phyloP scores from a whole-genome alignment of 2,329 filamentous ascomycete genomes.

The Fonsecaea multimorphosa region DNA sequence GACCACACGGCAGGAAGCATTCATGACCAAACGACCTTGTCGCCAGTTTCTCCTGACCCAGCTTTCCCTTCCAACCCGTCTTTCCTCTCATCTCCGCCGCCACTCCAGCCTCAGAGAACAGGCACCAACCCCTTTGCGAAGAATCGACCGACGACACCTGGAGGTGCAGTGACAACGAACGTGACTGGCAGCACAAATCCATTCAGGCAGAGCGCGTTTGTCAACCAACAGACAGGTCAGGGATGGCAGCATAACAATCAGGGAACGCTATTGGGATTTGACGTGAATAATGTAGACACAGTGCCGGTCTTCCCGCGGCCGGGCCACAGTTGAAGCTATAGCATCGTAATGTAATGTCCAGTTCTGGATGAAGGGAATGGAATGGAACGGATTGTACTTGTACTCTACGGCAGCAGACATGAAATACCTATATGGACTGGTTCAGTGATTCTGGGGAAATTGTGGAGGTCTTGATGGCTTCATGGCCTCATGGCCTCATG shows the following conservation, averaged over 20 bases:
- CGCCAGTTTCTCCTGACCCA: slow-evolving; percentile 42
- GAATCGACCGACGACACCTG: slow-evolving; percentile 52
- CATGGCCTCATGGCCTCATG: not conserved
- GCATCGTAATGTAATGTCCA: slow-evolving; percentile 25
- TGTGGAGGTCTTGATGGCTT: not conserved
- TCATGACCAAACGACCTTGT: slow-evolving; percentile 43
- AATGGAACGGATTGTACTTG: not conserved
- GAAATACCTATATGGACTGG: not conserved
- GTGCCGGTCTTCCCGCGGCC: slow-evolving; percentile 86
- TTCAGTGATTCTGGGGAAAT: not conserved
- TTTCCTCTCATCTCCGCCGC: slow-evolving; percentile 40
- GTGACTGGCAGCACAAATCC: slow-evolving; percentile 91
- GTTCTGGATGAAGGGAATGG: slow-evolving; percentile 7
- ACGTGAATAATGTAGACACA: slow-evolving; percentile 77
- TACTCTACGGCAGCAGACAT: not conserved
- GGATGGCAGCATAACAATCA: slow-evolving; percentile 84
- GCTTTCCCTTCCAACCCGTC: slow-evolving; percentile 40
- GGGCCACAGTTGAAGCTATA: slow-evolving; percentile 50
- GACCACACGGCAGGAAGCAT: slow-evolving; percentile 8
- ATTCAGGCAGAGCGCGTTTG: slow-evolving; percentile 87
- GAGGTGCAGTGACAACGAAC: slow-evolving; percentile 69
- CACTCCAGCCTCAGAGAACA: slow-evolving; percentile 64
- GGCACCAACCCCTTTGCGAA: slow-evolving; percentile 76
- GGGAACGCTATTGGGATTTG: slow-evolving; percentile 75
- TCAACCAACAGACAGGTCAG: slow-evolving; percentile 84